Evolutionary conservation across 1,284 basidiomycete species (phyloP).

Genomic region (Fomitopsis betulina): DNA sequence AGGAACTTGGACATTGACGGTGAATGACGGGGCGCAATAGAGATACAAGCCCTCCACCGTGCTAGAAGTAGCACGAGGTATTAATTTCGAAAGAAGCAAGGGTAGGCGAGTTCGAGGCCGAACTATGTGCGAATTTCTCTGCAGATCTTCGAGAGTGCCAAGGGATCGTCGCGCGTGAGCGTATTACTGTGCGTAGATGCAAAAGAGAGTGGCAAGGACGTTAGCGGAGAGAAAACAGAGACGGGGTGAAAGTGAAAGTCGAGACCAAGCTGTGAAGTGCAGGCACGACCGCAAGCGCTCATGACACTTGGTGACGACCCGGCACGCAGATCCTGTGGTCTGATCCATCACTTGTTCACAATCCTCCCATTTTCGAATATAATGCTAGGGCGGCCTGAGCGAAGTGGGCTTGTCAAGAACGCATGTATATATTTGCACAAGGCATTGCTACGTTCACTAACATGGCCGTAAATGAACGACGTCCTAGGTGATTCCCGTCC

Average conservation of each 20-base stretch:
- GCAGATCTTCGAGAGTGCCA: not conserved
- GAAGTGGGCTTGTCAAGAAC: too few relatives aligned
- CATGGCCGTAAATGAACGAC: too few relatives aligned
- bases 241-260: not conserved
- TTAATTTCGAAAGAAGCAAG: slow-evolving; percentile 1
- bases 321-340: not conserved
- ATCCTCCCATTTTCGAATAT: not conserved
- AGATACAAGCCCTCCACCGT: not conserved
- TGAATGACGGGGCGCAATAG: not conserved
- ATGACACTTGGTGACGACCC: not conserved
- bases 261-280: not conserved
- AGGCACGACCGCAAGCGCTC: not conserved
- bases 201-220: not conserved
- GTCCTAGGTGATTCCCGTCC: too few relatives aligned
- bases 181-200: not conserved
- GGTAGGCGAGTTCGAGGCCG: not conserved
- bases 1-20: slow-evolving; percentile 26
- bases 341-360: not conserved
- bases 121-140: not conserved
- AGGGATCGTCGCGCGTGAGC: not conserved
- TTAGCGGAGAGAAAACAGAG: not conserved
- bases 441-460: too few relatives aligned
- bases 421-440: too few relatives aligned
- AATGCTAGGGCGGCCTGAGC: too few relatives aligned
- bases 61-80: not conserved